Percentiles rank a stretch among this genome's conserved stretches.
Evolutionary conservation across 176 grass and related monocot genomes (phyloP).

Genomic region (Oryza coarctata): DNA sequence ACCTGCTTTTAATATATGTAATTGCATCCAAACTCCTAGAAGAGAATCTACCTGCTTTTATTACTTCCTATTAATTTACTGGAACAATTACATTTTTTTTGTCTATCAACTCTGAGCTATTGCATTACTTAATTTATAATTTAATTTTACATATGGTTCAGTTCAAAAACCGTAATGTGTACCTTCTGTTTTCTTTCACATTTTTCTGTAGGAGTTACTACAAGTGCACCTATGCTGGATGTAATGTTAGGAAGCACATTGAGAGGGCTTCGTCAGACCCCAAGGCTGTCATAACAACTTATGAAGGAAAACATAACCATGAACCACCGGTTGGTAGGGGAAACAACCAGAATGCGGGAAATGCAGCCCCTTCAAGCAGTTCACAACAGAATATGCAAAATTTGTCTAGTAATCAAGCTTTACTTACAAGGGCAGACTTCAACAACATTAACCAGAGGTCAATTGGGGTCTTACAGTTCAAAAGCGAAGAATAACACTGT

Average conservation of each 20-base stretch:
- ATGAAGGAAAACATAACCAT: slow-evolving; percentile 94
- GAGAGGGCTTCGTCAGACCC: slow-evolving; percentile 79
- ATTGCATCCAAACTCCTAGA: not conserved
- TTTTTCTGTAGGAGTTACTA: slow-evolving; percentile 76
- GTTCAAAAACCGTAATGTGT: not conserved
- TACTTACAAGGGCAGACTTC: slow-evolving; percentile 55
- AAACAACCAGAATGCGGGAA: slow-evolving; percentile 56
- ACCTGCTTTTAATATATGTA: not conserved
- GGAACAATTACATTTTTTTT: not conserved
- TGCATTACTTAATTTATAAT: not conserved
- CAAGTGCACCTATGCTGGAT: slow-evolving; percentile 77
- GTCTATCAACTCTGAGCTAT: not conserved
- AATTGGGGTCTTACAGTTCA: slow-evolving; percentile 64
- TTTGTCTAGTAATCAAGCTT: slow-evolving; percentile 54
- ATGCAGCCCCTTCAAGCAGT: slow-evolving; percentile 23
- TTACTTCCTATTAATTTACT: slow-evolving; percentile 1
- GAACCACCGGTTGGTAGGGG: slow-evolving; percentile 74
- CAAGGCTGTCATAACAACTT: slow-evolving; percentile 84
- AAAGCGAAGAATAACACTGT: slow-evolving; percentile 58
- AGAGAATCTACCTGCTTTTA: not conserved
- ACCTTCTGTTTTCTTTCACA: not conserved
- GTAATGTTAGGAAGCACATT: slow-evolving; percentile 90
- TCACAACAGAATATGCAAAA: slow-evolving; percentile 53
- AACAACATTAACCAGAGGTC: slow-evolving; percentile 40
- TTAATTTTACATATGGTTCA: not conserved